phyloP scores from a whole-genome alignment of 2,329 filamentous ascomycete genomes.

The Penicillium sp. region DNA sequence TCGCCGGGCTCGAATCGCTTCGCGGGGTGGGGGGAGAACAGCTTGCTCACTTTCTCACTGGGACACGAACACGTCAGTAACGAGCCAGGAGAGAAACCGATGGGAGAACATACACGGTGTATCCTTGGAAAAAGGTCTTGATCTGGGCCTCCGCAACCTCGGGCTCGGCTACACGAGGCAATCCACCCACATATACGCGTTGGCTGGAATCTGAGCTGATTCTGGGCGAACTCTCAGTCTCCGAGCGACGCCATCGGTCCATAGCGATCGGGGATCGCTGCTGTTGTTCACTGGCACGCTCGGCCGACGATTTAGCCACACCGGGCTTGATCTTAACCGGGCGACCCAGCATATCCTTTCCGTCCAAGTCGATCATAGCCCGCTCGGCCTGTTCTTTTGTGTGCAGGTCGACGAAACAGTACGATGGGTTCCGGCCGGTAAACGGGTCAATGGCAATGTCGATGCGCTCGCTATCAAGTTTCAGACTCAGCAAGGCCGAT shows the following conservation, averaged over 20 bases:
- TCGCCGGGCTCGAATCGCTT: slow-evolving; percentile 55
- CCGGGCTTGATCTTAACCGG: slow-evolving; percentile 66
- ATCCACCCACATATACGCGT: slow-evolving; percentile 50
- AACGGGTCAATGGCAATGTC: slow-evolving; percentile 70
- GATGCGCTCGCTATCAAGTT: slow-evolving; percentile 53
- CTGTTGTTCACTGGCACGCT: slow-evolving; percentile 23
- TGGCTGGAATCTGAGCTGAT: slow-evolving; percentile 39
- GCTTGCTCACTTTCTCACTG: slow-evolving; percentile 50
- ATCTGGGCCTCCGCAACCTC: slow-evolving; percentile 36
- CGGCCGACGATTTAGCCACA: slow-evolving; percentile 51
- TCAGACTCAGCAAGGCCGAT: slow-evolving; percentile 17
- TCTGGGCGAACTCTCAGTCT: slow-evolving; percentile 39
- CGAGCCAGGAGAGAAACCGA: not conserved
- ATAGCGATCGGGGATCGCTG: slow-evolving; percentile 27
- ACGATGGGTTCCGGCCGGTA: slow-evolving; percentile 68
- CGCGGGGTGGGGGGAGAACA: slow-evolving; percentile 60
- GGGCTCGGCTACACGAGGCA: slow-evolving; percentile 46
- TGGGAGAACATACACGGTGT: slow-evolving; percentile 38
- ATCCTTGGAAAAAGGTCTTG: slow-evolving; percentile 49
- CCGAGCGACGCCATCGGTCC: slow-evolving; percentile 46
- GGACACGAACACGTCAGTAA: slow-evolving; percentile 2
- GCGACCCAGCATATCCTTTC: slow-evolving; percentile 57
- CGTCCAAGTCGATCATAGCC: slow-evolving; percentile 59
- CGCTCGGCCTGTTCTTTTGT: slow-evolving; percentile 57
- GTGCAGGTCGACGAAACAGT: slow-evolving; percentile 71